Evolutionary conservation across 768 basidiomycete genomes (phyloP), one percentile per base, ranked within the genome.

Genomic region (Hysterangium stoloniferum): DNA sequence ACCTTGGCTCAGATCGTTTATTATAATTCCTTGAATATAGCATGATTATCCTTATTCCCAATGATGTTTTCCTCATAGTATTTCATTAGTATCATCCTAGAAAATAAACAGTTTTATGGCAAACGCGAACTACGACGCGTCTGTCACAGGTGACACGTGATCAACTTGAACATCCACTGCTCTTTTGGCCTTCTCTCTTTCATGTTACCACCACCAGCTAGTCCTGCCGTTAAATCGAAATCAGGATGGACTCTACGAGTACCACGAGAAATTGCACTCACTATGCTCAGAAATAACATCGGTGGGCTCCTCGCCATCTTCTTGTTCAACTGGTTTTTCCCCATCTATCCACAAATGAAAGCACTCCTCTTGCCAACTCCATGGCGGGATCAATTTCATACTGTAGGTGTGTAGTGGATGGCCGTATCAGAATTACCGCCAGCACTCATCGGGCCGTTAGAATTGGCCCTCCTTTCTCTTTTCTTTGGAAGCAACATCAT

Each of bases 241-340:
- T 17, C 49, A 20, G 34, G 31, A 32, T 51, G 49, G 49, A 41
- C 24, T 17, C 37, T 51, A 25, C 49, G 49, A 27, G 38, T 51
- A 13, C 49, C 49, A 28, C 49, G 38, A 11, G 49, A 51, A 13
- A 29, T 40, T 15, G 49, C 49, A 13, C 22, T 51, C 8, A 17
- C 43, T 12, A 41, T 51, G 37, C 49, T 51, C 25, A 31, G 49
- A 12, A 51, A 51, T 19, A 51, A 51, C 17, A 22, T 42, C 40
- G 13, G 24, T 19, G 36, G 27, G 7, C 24, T 51, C 11, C 20
- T 35, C 9, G 37, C 20, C 19, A 38, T 51, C 28, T 29, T 43
- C n/a, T 43, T 51, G 27, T 33, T 51, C 36, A 51, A 51, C 20
- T 51, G 40, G 38, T 51, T 51, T 40, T 42, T 51, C 27, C 49